These are phyloP conservation scores for Effrenium voratum DNA, from an alignment of 73 alveolate species.

Conservation along the genomic window DNA sequence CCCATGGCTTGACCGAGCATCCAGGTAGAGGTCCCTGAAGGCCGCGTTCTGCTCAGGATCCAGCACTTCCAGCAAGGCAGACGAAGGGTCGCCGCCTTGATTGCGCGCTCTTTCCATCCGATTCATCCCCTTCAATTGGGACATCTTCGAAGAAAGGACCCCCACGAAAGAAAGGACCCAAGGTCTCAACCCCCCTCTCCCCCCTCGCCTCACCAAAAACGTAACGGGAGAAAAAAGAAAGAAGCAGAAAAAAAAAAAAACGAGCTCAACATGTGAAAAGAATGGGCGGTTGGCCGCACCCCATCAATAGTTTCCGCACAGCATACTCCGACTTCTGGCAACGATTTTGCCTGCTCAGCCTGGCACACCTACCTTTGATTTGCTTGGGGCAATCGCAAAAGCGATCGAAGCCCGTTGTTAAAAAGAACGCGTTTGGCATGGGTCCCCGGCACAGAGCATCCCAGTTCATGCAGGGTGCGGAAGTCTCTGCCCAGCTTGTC, in stretches of 20 bases:
- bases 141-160: too few species aligned
- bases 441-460: not conserved
- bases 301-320: too few species aligned
- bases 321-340: not conserved
- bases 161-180: too few species aligned
- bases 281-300: too few species aligned
- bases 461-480: slow-evolving; percentile 5
- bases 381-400: not conserved
- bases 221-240: too few species aligned
- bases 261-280: too few species aligned
- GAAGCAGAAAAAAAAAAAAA: too few species aligned
- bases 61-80: slow-evolving; percentile 96
- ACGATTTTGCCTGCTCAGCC: not conserved
- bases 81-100: slow-evolving; percentile 96
- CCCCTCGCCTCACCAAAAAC: too few species aligned
- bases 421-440: not conserved
- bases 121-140: slow-evolving; percentile 95
- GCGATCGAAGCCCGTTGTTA: not conserved
- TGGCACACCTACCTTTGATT: too few species aligned
- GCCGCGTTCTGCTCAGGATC: slow-evolving; percentile 96
- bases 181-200: too few species aligned
- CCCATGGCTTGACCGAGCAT: slow-evolving; percentile 54
- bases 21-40: slow-evolving; percentile 96
- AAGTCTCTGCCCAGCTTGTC: slow-evolving; percentile 96
- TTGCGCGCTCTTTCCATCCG: too few species aligned